Evolutionary conservation across 2,329 filamentous ascomycete species (phyloP).

Genomic region (Trichoderma gracile): DNA sequence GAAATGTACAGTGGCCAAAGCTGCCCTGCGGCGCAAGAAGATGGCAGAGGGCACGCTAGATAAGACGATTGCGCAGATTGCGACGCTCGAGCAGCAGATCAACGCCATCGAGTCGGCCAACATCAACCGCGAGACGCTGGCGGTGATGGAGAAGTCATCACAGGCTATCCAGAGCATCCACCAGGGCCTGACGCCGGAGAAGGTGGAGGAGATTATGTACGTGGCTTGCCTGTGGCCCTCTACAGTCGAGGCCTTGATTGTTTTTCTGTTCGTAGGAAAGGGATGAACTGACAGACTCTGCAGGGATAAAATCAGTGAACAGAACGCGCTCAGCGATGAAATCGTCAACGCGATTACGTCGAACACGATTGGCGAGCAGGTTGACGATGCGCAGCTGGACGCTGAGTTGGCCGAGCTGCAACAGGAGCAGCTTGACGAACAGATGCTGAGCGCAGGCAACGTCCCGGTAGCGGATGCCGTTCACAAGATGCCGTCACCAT

Average conservation of each 20-base stretch:
- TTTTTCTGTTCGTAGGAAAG: not conserved
- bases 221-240: conserved; percentile 38
- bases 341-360: conserved; percentile 83
- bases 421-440: conserved; percentile 88
- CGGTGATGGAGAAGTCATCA: conserved; percentile 89
- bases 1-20: conserved; percentile 71
- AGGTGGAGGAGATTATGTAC: conserved; percentile 94
- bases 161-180: conserved; percentile 93
- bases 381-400: conserved; percentile 86
- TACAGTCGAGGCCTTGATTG: not conserved
- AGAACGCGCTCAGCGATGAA: conserved; percentile 90
- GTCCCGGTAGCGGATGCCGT: conserved; percentile 80
- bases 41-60: conserved; percentile 87
- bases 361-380: conserved; percentile 63
- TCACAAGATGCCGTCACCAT: conserved; percentile 72
- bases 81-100: conserved; percentile 91
- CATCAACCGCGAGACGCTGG: conserved; percentile 95
- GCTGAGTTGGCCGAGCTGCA: conserved; percentile 83
- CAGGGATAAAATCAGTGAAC: conserved; percentile 88
- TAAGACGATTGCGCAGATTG: conserved; percentile 86
- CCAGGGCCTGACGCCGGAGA: conserved; percentile 84
- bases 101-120: conserved; percentile 97
- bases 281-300: conserved; percentile 36
- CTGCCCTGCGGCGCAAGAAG: conserved; percentile 92
- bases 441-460: conserved; percentile 86